These are phyloP conservation scores for Spiromastix sp. DNA, from an alignment of 2,329 filamentous ascomycete species.

Conservation along the genomic window DNA sequence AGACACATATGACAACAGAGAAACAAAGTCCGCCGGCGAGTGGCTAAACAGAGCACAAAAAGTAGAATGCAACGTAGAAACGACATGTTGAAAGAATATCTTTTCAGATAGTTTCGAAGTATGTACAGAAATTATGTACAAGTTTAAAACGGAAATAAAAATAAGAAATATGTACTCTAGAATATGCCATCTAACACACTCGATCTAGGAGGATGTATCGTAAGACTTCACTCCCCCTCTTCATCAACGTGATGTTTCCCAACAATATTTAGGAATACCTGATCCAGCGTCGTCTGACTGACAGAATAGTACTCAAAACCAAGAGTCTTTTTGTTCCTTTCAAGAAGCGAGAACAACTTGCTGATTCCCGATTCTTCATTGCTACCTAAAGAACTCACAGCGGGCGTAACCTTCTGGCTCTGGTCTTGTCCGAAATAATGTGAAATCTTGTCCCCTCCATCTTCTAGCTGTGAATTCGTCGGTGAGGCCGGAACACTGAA, in stretches of 20 bases:
- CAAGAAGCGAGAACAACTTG: constrained; percentile 59
- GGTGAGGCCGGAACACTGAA: constrained; percentile 56
- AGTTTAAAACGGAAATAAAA: too few relatives aligned
- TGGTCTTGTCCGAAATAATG: constrained; percentile 1
- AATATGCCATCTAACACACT: too few relatives aligned
- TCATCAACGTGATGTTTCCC: constrained; percentile 68
- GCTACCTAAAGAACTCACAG: neutral
- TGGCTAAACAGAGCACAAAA: too few relatives aligned
- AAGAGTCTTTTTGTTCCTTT: constrained; percentile 56
- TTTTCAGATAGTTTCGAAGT: neutral
- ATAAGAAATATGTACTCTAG: too few relatives aligned
- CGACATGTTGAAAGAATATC: neutral
- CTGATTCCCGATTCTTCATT: constrained; percentile 27
- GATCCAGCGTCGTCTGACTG: constrained; percentile 75
- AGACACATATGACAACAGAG: too few relatives aligned
- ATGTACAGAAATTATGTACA: too few relatives aligned
- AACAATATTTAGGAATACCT: constrained; percentile 82
- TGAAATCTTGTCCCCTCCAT: constrained; percentile 4
- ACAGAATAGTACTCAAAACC: constrained; percentile 81
- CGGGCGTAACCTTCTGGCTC: neutral
- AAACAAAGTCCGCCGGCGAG: too few relatives aligned
- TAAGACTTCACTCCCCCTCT: constrained; percentile 26
- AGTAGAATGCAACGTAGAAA: neutral
- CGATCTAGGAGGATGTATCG: too few relatives aligned
- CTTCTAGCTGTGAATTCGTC: constrained; percentile 3